phyloP scores from a whole-genome alignment of 768 basidiomycete species.

The Amanita muscaria region DNA sequence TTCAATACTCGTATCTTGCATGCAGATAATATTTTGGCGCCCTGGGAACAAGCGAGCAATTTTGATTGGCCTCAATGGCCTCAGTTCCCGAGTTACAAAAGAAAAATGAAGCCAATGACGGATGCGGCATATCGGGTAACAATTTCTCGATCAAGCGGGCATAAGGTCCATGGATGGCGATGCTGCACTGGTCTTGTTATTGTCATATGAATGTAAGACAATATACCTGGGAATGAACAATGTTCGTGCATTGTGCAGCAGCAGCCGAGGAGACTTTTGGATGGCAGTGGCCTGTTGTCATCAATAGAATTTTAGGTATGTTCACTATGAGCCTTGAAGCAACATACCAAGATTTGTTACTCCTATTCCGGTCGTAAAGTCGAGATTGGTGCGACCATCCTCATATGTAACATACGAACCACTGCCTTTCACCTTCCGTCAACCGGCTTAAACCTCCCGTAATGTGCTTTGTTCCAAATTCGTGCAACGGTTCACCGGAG shows the following conservation, averaged over 20 bases:
- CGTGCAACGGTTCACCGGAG: constrained; percentile 19
- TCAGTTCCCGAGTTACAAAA: constrained; percentile 97
- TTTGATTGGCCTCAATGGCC: constrained; percentile 84
- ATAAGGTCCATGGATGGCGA: constrained; percentile 82
- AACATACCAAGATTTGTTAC: constrained; percentile 72
- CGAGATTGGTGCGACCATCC: constrained; percentile 67
- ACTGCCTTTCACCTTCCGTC: constrained; percentile 54
- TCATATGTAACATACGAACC: constrained; percentile 69
- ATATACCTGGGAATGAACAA: constrained; percentile 78
- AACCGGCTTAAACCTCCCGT: constrained; percentile 38
- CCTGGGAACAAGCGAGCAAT: constrained; percentile 74
- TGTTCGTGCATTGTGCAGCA: constrained; percentile 75
- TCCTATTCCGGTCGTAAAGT: constrained; percentile 85
- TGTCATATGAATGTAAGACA: neutral
- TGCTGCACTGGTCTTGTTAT: constrained; percentile 66
- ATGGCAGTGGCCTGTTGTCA: constrained; percentile 68
- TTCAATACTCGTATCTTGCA: too few relatives aligned
- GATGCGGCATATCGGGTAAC: constrained; percentile 83
- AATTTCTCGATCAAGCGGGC: constrained; percentile 79
- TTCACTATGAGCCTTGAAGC: constrained; percentile 1
- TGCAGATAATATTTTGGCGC: constrained; percentile 79
- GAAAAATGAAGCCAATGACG: constrained; percentile 91
- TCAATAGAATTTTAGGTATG: neutral
- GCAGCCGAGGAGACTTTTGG: constrained; percentile 81
- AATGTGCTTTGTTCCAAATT: constrained; percentile 36